These are phyloP conservation scores for Fusarium sp. DNA, from an alignment of 2,329 filamentous ascomycete genomes.

Conservation along the genomic window DNA sequence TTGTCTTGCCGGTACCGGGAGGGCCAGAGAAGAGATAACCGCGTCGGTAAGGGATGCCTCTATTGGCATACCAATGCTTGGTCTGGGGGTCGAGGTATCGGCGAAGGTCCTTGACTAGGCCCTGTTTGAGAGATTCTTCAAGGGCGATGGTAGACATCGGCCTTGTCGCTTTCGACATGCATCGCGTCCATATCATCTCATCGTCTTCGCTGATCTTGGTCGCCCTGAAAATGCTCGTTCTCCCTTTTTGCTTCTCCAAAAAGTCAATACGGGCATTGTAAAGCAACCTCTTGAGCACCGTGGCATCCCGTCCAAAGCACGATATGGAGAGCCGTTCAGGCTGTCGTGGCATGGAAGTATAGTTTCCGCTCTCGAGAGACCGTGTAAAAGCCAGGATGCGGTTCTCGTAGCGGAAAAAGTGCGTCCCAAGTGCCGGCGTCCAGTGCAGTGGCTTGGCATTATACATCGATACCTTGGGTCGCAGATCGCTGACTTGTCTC, in stretches of 20 bases:
- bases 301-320: conserved; percentile 21
- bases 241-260: conserved; percentile 23
- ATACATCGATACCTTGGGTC: background rate
- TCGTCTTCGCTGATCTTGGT: background rate
- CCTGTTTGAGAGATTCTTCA: conserved; percentile 22
- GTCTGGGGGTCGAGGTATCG: conserved; percentile 33
- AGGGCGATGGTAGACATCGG: conserved; percentile 35
- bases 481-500: background rate
- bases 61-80: conserved; percentile 28
- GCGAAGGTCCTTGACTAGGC: conserved; percentile 22
- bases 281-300: conserved; percentile 24
- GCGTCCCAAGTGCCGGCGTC: conserved; percentile 26
- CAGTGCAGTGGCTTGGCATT: conserved; percentile 25
- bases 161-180: conserved; percentile 30
- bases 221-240: conserved; percentile 24
- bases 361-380: background rate
- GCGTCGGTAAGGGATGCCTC: conserved; percentile 35
- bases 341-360: background rate
- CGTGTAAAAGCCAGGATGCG: conserved; percentile 20
- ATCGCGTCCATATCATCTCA: conserved; percentile 20
- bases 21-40: conserved; percentile 38
- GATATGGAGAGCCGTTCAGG: conserved; percentile 16
- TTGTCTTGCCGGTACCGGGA: conserved; percentile 36
- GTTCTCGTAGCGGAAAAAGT: conserved; percentile 26
- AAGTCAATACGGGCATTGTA: conserved; percentile 24